Base-by-base conservation (phyloP, 371 early-diverging fungal genomes). In the Sporodiniella umbellata region DNA sequence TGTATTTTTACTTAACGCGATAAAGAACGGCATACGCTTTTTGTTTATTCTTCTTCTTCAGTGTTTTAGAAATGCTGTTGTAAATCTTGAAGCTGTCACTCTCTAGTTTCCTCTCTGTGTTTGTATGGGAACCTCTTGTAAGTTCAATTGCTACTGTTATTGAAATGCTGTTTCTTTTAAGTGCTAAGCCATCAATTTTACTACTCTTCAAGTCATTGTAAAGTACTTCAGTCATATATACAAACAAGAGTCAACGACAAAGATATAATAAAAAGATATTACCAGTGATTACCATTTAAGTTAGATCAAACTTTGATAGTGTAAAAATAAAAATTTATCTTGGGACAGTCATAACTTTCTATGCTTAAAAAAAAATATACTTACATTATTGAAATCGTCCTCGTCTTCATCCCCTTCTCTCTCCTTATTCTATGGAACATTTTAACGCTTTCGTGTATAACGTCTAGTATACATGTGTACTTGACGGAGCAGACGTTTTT, bases 181-280 rank as follows among this genome's bases (percentile, higher is more conserved):
- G 21, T 35, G 45, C 52, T 38, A 52, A 37, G 8, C 52, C 45
- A 44, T 44, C 52, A 11, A 33, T 38, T 25, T 52, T 52, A 23
- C 37, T 52, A 15, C 21, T 45, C 10, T 40, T 24, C 15, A 38
- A 53, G 38, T 53, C 40, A 5, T 15, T 7, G 30, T 53, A 46
- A 10, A 53, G 46, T 7, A 45, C 45, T 39, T 53, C 39, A 39
- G 15, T 45, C 46, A 45, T 45, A 40, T 21, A 24, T 53, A 25
- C 15, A 18, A 51, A 53, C 22, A 45, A 1, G 31, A 39, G 33
- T 45, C 46, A 53, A 53, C 11, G 40, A 22, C 46, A 53, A 44
- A 43, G 8, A 28, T 14, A 33, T 33, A 14, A 33, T 33, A 52
- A 15, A 30, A 30, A 45, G 39, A 53, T 37, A 33, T 14, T 33